A percentile compares a stretch with the other conserved stretches of the same genome.
Conservation (phyloP, 2,329 filamentous ascomycete species). For the Penicillium sp. region DNA sequence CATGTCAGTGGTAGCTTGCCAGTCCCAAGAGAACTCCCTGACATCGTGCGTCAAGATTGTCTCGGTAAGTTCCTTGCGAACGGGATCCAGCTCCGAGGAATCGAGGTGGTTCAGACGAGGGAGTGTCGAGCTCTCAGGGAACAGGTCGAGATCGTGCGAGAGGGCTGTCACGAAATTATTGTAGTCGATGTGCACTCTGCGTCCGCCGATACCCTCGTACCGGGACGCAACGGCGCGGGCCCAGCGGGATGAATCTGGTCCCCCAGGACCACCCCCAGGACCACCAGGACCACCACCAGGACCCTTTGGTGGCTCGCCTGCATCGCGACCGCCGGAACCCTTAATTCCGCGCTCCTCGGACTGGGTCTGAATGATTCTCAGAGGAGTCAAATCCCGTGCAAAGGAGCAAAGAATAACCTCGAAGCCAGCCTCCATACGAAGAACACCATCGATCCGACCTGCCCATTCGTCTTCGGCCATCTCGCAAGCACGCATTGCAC, state of each 20-base stretch:
- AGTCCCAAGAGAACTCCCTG: conserved; percentile 49
- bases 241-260: conserved; percentile 11
- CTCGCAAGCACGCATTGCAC: conserved; percentile 58
- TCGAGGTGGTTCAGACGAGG: conserved; percentile 40
- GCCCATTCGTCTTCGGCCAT: conserved; percentile 53
- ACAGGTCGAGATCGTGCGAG: conserved; percentile 44
- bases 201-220: conserved; percentile 35
- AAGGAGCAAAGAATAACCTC: conserved; percentile 71
- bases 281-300: conserved; percentile 3
- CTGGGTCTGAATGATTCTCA: conserved; percentile 33
- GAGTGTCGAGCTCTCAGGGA: conserved; percentile 35
- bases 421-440: conserved; percentile 69
- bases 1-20: conserved; percentile 68
- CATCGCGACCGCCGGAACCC: not conserved
- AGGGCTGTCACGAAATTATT: conserved; percentile 52
- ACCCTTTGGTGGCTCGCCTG: not conserved
- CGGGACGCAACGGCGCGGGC: conserved; percentile 30
- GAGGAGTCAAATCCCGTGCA: conserved; percentile 38
- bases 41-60: conserved; percentile 40
- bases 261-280: conserved; percentile 8
- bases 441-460: conserved; percentile 58
- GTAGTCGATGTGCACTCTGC: conserved; percentile 49
- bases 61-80: conserved; percentile 47
- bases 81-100: conserved; percentile 31
- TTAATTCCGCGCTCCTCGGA: not conserved